These are phyloP conservation scores for Sporobolomyces phaffii DNA, from an alignment of 768 basidiomycete genomes.

Conservation along the genomic window DNA sequence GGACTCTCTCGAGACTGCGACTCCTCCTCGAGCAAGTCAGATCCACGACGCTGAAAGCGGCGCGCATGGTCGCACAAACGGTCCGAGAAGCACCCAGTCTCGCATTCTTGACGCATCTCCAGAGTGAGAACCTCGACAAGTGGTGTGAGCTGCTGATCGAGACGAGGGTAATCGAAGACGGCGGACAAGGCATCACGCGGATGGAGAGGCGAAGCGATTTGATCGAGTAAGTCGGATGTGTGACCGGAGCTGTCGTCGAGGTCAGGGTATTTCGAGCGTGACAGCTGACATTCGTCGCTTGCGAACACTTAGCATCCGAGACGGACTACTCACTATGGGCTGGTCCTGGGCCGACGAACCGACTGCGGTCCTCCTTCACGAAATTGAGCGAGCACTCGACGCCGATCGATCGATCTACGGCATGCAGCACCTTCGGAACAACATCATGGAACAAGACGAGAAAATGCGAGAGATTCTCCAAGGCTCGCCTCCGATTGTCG, in stretches of 20 bases:
- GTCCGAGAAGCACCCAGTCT: conserved; percentile 33
- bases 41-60: conserved; percentile 18
- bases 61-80: conserved; percentile 32
- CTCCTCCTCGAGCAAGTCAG: conserved; percentile 15
- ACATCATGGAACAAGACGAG: conserved; percentile 11
- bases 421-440: background rate
- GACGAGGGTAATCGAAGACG: conserved; percentile 23
- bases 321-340: conserved; percentile 32
- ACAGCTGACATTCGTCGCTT: too few relatives aligned
- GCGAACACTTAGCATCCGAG: conserved; percentile 27
- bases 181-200: conserved; percentile 16
- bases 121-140: conserved; percentile 23
- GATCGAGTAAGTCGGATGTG: conserved; percentile 14
- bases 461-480: conserved; percentile 11
- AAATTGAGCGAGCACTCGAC: conserved; percentile 17
- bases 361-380: background rate
- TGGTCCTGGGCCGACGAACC: conserved; percentile 33
- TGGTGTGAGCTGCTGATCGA: conserved; percentile 24
- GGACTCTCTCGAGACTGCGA: conserved; percentile 17
- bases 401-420: background rate
- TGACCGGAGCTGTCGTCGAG: too few relatives aligned
- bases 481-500: background rate
- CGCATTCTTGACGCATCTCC: conserved; percentile 31
- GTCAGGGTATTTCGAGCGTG: too few relatives aligned
- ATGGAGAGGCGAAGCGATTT: conserved; percentile 15